Percentiles rank a stretch among this genome's conserved stretches.
These are phyloP conservation scores for Xylariaceae sp. DNA, from an alignment of 2,329 filamentous ascomycete species.

Conservation along the genomic window DNA sequence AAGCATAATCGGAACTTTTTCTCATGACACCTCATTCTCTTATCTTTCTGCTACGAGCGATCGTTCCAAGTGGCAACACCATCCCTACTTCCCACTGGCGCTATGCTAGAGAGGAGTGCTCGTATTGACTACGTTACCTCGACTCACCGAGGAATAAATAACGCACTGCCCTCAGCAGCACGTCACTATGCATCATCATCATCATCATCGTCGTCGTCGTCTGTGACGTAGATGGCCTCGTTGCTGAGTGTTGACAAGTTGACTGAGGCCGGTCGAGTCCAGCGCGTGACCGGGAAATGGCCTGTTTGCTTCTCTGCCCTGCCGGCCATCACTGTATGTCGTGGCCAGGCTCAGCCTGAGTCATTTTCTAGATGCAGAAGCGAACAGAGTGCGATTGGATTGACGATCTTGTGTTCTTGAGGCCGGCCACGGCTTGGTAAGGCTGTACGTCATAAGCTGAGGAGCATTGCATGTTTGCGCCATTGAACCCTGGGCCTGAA, in stretches of 20 bases:
- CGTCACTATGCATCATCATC: slow-evolving; percentile 11
- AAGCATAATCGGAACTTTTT: slow-evolving; percentile 11
- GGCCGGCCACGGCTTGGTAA: too few relatives aligned
- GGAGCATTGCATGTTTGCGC: too few relatives aligned
- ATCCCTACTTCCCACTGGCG: slow-evolving; percentile 1
- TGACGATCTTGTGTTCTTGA: too few relatives aligned
- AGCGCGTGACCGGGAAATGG: too few relatives aligned
- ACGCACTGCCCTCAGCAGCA: slow-evolving; percentile 3
- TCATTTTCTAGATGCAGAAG: too few relatives aligned
- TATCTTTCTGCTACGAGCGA: slow-evolving; percentile 3
- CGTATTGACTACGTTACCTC: not conserved
- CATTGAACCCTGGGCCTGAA: too few relatives aligned
- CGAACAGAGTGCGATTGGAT: too few relatives aligned
- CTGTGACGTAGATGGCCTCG: not conserved
- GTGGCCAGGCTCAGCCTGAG: too few relatives aligned
- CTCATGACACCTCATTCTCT: slow-evolving; percentile 9
- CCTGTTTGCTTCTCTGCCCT: too few relatives aligned
- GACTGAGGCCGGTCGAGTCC: not conserved
- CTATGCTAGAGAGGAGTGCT: not conserved
- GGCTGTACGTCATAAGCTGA: too few relatives aligned
- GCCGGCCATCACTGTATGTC: too few relatives aligned
- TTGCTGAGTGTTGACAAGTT: not conserved
- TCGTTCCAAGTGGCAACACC: slow-evolving; percentile 7
- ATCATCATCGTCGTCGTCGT: not conserved
- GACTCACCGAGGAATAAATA: slow-evolving; percentile 16